Evolutionary conservation across 345 rosid genomes (phyloP), one percentile per base, ranked within the genome.

Genomic region (Aquilaria yunnanensis): DNA sequence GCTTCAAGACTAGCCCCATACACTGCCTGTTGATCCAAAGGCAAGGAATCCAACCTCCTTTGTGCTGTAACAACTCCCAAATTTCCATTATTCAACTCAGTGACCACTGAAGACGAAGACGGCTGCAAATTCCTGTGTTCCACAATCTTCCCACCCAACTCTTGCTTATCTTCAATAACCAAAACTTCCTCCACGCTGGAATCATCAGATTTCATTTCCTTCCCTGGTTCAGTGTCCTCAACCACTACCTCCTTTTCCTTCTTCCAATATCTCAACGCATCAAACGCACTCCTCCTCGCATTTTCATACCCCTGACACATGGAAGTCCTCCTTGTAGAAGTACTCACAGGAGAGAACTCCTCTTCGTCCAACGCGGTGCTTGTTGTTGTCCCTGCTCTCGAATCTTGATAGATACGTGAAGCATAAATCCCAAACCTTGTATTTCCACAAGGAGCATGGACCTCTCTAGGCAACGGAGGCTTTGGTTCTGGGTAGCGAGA

Each of bases 401-500:
- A 47, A 10, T 66, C 47, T 43, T 50, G 7, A 37, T 11, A 23
- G 12, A 63, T 10, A 12, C 30, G 51, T 54, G 57, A 8, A 41
- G 51, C 0, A 54, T 14, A 16, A 56, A 68, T 23, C 23, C 77
- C 74, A 59, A 62, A 32, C 56, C 49, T 74, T 12, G 16, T 48
- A 14, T 52, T 50, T 29, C 61, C 60, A 2, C 56, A 60, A 48
- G 77, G 77, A 13, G 55, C 74, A 54, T 70, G 70, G 54, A 74
- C 51, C 57, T 74, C 70, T 65, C 71, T 61, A 12, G 49, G 64
- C 31, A 74, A 5, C 14, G 78, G 69, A 58, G 60, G 32, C 59
- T 41, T 74, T 61, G 63, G 62, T 66, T 70, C 59, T 65, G 74
- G 75, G 34, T 74, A 74, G 50, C 69, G 61, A 50, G 56, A 56